Conservation (phyloP, 176 grass and related monocot species). For the Raddia guianensis region DNA sequence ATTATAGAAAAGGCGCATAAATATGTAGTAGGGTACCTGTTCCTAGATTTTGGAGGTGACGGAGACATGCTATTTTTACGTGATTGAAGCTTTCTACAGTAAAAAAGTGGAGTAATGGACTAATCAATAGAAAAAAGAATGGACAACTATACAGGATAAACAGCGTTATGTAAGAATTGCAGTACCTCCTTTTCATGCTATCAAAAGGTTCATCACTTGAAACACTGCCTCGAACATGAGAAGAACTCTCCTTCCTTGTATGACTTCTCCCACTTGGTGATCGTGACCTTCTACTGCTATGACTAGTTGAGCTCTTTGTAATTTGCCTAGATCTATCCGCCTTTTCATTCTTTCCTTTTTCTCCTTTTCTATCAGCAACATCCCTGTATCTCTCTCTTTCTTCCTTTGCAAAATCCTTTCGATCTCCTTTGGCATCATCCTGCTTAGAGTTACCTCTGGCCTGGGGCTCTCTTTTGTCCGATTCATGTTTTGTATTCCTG, state of each 20-base stretch:
- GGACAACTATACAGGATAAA: constrained; percentile 18
- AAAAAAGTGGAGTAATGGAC: constrained; percentile 30
- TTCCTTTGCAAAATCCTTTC: constrained; percentile 48
- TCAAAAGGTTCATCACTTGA: constrained; percentile 70
- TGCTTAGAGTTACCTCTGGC: constrained; percentile 45
- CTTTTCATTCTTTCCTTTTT: constrained; percentile 51
- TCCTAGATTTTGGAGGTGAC: constrained; percentile 69
- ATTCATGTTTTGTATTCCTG: constrained; percentile 37
- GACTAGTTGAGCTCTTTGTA: constrained; percentile 45
- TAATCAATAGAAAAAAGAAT: constrained; percentile 25
- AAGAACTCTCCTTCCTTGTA: constrained; percentile 59
- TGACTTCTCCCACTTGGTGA: constrained; percentile 55
- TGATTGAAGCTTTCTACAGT: constrained; percentile 63
- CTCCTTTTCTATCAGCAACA: constrained; percentile 54
- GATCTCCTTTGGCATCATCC: constrained; percentile 49
- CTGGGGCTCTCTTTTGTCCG: constrained; percentile 33
- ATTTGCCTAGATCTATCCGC: constrained; percentile 48
- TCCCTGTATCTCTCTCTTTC: constrained; percentile 62
- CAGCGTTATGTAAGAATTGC: constrained; percentile 8
- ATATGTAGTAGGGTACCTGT: constrained; percentile 49
- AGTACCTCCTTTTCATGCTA: constrained; percentile 54
- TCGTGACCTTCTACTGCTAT: constrained; percentile 56
- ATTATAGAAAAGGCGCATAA: not conserved
- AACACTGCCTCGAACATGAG: constrained; percentile 55
- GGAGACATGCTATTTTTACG: constrained; percentile 56